Evolutionary conservation across 805 yeast genomes (phyloP).

Genomic region (Sungouiella thailandica): DNA sequence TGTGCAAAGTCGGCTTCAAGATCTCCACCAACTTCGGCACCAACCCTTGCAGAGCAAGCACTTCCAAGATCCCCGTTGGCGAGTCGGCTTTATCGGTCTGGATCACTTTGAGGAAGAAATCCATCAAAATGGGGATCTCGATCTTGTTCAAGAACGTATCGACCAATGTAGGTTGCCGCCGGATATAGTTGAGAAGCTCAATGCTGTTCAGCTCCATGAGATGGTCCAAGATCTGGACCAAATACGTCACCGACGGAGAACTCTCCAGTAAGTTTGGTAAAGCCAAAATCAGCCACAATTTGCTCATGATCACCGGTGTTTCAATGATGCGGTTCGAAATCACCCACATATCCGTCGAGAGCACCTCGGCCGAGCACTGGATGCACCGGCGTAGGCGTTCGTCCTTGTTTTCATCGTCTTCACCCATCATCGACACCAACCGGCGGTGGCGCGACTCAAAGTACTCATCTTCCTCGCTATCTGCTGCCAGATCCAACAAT

Average conservation of each 20-base stretch:
- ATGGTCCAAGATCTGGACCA: conserved; percentile 73
- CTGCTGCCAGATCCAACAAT: conserved; percentile 7
- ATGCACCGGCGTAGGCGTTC: conserved; percentile 33
- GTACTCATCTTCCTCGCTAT: conserved; percentile 1
- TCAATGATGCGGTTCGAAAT: conserved; percentile 39
- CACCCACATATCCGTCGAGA: conserved; percentile 39
- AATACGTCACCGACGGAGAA: conserved; percentile 35
- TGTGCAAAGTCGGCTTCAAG: conserved; percentile 60
- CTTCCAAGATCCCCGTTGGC: conserved; percentile 81
- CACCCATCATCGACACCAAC: neutral
- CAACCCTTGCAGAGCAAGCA: conserved; percentile 65
- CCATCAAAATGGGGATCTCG: conserved; percentile 93
- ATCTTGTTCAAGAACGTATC: conserved; percentile 79
- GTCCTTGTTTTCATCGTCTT: conserved; percentile 21
- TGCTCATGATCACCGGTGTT: conserved; percentile 35
- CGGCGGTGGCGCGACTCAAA: neutral
- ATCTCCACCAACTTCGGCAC: conserved; percentile 69
- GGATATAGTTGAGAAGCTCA: conserved; percentile 67
- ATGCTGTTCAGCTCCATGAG: conserved; percentile 57
- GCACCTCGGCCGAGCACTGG: conserved; percentile 36
- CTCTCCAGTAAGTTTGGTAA: conserved; percentile 30
- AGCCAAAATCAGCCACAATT: conserved; percentile 36
- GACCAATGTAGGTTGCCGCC: conserved; percentile 65
- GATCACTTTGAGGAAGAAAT: conserved; percentile 79
- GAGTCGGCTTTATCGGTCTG: conserved; percentile 89